A percentile compares a stretch with the other conserved stretches of the same genome.
Evolutionary conservation across 2,329 filamentous ascomycete species (phyloP).

Genomic region (Colletotrichum siamense): DNA sequence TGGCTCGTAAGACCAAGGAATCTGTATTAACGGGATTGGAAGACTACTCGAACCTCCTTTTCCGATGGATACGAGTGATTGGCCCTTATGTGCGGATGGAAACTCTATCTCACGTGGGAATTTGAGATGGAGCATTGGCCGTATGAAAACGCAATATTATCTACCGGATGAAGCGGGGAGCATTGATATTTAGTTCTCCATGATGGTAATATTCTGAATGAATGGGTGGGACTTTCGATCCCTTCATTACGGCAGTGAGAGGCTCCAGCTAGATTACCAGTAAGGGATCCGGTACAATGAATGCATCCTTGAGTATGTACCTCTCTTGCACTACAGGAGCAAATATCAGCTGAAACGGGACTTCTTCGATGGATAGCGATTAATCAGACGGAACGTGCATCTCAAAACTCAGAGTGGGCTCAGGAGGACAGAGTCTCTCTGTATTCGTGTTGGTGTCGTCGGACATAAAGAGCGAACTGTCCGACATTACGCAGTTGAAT

Average conservation of each 20-base stretch:
- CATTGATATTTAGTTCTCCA: too few relatives aligned
- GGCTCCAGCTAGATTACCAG: too few relatives aligned
- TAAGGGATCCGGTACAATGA: too few relatives aligned
- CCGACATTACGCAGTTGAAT: not conserved
- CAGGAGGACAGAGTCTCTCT: not conserved
- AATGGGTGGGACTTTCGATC: too few relatives aligned
- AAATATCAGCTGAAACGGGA: not conserved
- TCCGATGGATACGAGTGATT: fast-evolving
- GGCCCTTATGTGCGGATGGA: fast-evolving
- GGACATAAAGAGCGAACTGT: not conserved
- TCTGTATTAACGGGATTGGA: not conserved
- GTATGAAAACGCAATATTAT: not conserved
- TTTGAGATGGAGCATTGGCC: not conserved
- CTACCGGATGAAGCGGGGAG: not conserved
- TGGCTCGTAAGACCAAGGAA: not conserved
- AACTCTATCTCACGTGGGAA: not conserved
- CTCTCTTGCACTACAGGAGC: not conserved
- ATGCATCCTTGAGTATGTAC: too few relatives aligned
- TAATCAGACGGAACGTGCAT: not conserved
- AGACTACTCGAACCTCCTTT: not conserved
- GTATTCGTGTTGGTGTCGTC: not conserved
- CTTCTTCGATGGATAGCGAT: not conserved
- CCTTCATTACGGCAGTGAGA: too few relatives aligned
- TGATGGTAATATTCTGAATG: too few relatives aligned
- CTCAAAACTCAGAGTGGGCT: not conserved